Evolutionary conservation across 2,329 filamentous ascomycete genomes (phyloP), one percentile per base, ranked within the genome.

Genomic region (Aspergillus thermomutatus): DNA sequence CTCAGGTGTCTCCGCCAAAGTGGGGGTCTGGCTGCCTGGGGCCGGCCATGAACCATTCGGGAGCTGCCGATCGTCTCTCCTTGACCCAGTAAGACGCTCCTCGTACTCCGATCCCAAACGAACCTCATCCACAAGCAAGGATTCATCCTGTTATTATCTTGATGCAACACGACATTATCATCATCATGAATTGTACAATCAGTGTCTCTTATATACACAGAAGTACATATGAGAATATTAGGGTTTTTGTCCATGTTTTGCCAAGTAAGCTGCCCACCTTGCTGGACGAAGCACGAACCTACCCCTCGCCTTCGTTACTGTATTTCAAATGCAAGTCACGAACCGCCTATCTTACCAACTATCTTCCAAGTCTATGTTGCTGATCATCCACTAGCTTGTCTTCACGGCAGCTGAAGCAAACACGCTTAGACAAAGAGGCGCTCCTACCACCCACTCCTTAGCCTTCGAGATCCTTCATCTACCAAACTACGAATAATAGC

Each of bases 31-130:
- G 40, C 10, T 11, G 40, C 40, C 40, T 43, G 40, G 40, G 40
- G 40, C 40, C n/a, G 21, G n/a, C 40, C 8, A 43, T 14, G 55
- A 57, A 57, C 56, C 56, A 54, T 49, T 58, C 56, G 56, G 56
- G 47, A 52, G 53, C 53, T 55, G 49, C 56, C 56, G 53, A 58
- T 58, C 40, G 43, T 21, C 45, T 50, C 37, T 27, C 48, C 41
- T 17, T 17, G 31, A 34, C 17, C 31, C 31, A 34, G 11, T 14
- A 17, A 34, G 11, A 34, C 31, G 31, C 10, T 23, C 7, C n/a
- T 43, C 40, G 8, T 43, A 41, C 40, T 41, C n/a, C 2, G 3
- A 21, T 10, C 40, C 1, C 40, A n/a, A 41, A n/a, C 40, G 19
- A 19, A 19, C 8, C n/a, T 23, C 21, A 9, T 21, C 40, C n/a